phyloP scores from a whole-genome alignment of 257 asterid genomes.

The Ehretia macrophylla region DNA sequence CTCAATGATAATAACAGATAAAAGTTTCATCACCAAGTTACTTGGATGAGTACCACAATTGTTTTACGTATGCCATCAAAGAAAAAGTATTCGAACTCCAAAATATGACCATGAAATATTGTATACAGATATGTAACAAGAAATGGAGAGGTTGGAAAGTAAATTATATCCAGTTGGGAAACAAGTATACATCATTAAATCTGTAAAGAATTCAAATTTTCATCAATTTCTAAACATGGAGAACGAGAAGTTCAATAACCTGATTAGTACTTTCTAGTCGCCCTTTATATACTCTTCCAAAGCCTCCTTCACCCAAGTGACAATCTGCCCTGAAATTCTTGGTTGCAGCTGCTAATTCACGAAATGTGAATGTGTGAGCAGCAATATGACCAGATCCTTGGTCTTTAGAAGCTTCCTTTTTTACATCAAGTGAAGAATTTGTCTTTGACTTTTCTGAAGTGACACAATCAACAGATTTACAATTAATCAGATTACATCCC shows the following conservation, averaged over 20 bases:
- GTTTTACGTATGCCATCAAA: no score
- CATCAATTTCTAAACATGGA: no score
- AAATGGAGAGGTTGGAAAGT: no score
- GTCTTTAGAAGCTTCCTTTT: constrained; percentile 58
- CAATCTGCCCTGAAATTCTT: constrained; percentile 85
- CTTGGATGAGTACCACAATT: no score
- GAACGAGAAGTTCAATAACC: constrained; percentile 26
- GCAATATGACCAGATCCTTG: constrained; percentile 78
- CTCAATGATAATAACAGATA: no score
- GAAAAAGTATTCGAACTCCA: no score
- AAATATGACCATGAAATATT: no score
- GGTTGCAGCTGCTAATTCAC: constrained; percentile 85
- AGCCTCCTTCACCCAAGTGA: constrained; percentile 92
- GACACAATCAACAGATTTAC: not conserved
- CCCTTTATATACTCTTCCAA: constrained; percentile 83
- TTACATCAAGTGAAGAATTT: constrained; percentile 41
- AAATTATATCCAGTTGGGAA: no score
- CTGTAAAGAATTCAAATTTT: no score
- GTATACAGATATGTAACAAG: no score
- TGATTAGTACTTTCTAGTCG: constrained; percentile 69
- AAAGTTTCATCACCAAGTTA: no score
- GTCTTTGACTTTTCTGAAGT: constrained; percentile 30
- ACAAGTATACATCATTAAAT: no score
- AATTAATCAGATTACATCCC: not conserved
- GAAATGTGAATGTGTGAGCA: constrained; percentile 84